A percentile compares a stretch with the other conserved stretches of the same genome.
Conservation (phyloP, 2,329 filamentous ascomycete genomes). For the Diaporthe ilicicola region DNA sequence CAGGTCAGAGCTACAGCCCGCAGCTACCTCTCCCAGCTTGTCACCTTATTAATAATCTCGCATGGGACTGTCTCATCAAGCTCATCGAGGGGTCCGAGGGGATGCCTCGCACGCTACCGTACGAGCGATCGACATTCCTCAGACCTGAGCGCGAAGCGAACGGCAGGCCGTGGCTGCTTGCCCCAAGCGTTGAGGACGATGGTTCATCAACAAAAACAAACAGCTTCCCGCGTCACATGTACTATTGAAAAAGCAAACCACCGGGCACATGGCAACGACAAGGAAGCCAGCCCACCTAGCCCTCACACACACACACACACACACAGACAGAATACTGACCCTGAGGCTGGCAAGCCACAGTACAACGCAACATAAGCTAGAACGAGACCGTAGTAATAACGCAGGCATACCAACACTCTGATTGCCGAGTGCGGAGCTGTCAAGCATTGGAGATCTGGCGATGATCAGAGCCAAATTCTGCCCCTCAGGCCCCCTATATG, state of each 20-base stretch:
- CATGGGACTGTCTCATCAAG: constrained; percentile 21
- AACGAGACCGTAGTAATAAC: neutral
- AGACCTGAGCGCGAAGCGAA: neutral
- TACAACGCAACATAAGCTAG: no score
- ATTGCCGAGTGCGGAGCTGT: constrained; percentile 19
- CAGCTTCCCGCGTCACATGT: neutral
- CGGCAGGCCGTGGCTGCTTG: neutral
- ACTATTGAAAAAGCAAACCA: neutral
- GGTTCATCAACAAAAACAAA: neutral
- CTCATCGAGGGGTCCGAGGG: neutral
- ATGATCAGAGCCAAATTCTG: constrained; percentile 1
- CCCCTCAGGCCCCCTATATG: neutral
- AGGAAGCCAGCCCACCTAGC: neutral
- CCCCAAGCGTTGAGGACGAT: neutral
- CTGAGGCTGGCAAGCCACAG: neutral
- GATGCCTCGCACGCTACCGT: neutral
- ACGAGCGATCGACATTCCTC: constrained; percentile 10
- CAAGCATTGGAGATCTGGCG: constrained; percentile 5
- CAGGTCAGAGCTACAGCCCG: neutral
- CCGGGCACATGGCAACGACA: neutral
- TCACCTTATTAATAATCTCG: neutral
- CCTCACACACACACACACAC: no score
- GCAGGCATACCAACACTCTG: neutral
- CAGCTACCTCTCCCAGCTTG: neutral
- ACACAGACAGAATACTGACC: neutral